Percentiles rank a stretch among this genome's conserved stretches.
Evolutionary conservation across 257 asterid genomes (phyloP).

Genomic region (Nicotiana knightiana): DNA sequence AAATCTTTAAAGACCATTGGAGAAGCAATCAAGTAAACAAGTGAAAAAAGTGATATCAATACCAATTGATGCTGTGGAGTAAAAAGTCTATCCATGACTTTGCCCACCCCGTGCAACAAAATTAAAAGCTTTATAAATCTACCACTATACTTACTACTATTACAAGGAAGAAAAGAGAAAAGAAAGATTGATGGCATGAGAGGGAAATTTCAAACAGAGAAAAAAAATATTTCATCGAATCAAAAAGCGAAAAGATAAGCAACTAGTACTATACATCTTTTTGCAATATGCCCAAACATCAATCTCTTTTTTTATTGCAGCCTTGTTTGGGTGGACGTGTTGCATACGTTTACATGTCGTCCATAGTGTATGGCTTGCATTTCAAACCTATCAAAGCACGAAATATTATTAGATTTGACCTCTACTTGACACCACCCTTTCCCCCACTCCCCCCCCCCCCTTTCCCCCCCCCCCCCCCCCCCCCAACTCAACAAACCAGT

Average conservation of each 20-base stretch:
- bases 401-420: slow-evolving; percentile 11
- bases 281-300: not conserved
- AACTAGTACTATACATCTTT: not conserved
- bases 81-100: slow-evolving; percentile 13
- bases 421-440: slow-evolving; percentile 6
- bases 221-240: not conserved
- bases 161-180: not conserved
- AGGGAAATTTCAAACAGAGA: not conserved
- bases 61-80: slow-evolving; percentile 17
- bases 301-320: not conserved
- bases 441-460: no score
- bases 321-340: slow-evolving; percentile 10
- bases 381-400: not conserved
- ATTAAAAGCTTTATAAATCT: not conserved
- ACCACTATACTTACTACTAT: not conserved
- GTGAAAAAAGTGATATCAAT: slow-evolving; percentile 7
- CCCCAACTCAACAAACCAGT: not conserved
- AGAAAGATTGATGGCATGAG: not conserved
- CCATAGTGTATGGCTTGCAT: not conserved
- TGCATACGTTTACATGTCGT: slow-evolving; percentile 6
- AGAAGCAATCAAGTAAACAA: slow-evolving; percentile 25
- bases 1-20: slow-evolving; percentile 35
- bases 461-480: not conserved
- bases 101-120: not conserved
- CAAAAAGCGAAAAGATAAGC: no score